These are phyloP conservation scores for Phanerochaete carnosa DNA, from an alignment of 768 basidiomycete genomes.

Conservation along the genomic window DNA sequence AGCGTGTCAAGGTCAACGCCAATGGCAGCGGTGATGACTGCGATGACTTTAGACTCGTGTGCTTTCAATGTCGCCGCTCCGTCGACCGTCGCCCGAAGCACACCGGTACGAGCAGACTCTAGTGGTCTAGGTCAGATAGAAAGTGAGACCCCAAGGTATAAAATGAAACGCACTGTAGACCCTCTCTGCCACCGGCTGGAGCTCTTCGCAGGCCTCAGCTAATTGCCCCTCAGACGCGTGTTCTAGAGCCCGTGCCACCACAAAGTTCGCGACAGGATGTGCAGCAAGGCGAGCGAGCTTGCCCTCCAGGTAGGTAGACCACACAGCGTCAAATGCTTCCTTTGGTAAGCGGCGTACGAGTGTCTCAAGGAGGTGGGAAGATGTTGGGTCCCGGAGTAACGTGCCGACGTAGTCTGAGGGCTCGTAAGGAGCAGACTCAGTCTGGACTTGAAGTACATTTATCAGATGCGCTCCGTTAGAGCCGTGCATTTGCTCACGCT, in stretches of 20 bases:
- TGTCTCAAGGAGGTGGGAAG: constrained; percentile 88
- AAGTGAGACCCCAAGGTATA: background rate
- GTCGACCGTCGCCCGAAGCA: constrained; percentile 74
- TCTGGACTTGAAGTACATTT: background rate
- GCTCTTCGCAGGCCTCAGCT: constrained; percentile 51
- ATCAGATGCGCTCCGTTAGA: background rate
- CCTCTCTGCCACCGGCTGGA: constrained; percentile 54
- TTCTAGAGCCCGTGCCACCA: constrained; percentile 75
- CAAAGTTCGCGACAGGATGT: constrained; percentile 95
- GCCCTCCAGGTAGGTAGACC: constrained; percentile 77
- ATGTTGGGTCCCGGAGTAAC: constrained; percentile 80
- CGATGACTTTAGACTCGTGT: constrained; percentile 46
- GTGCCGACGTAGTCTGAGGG: constrained; percentile 78
- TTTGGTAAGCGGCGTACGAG: constrained; percentile 63
- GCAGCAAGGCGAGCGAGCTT: constrained; percentile 67
- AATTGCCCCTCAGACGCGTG: constrained; percentile 58
- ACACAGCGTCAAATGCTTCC: constrained; percentile 60
- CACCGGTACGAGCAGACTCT: constrained; percentile 75
- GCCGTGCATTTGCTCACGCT: background rate
- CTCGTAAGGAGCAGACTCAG: constrained; percentile 24
- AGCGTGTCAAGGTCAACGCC: constrained; percentile 41
- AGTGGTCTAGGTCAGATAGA: background rate
- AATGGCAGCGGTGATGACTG: constrained; percentile 59
- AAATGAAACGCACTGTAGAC: constrained; percentile 58
- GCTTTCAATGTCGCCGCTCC: constrained; percentile 48